Percentiles rank a stretch among this genome's conserved stretches.
Conservation (phyloP, 177 flowering plant genomes). For the Telopea speciosissima region DNA sequence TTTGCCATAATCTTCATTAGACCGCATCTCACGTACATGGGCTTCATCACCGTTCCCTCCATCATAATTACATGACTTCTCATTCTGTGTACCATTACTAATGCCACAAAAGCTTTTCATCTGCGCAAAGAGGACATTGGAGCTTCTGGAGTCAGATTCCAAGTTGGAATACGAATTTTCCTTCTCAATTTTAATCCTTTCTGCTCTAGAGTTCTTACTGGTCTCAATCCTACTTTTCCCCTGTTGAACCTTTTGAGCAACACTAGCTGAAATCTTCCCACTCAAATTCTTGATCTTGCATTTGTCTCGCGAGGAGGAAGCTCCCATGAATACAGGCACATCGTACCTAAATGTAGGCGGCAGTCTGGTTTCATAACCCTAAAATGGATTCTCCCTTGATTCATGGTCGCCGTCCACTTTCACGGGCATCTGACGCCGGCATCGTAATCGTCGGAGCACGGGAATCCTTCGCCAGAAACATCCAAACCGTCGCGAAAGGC, state of each 20-base stretch:
- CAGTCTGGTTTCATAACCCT: no score
- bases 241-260: conserved; percentile 30
- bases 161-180: conserved; percentile 70
- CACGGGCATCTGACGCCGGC: no score
- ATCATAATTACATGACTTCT: conserved; percentile 30
- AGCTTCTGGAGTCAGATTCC: conserved; percentile 81
- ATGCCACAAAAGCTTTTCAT: conserved; percentile 22
- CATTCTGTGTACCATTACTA: conserved; percentile 37
- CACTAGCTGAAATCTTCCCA: conserved; percentile 29
- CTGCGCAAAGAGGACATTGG: conserved; percentile 47
- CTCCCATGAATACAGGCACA: conserved; percentile 11
- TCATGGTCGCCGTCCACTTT: no score
- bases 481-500: no score
- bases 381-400: no score
- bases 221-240: conserved; percentile 40
- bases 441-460: no score
- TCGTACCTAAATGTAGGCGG: conserved; percentile 37
- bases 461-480: no score
- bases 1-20: conserved; percentile 23
- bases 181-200: conserved; percentile 46
- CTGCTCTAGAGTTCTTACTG: conserved; percentile 66
- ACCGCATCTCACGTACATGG: conserved; percentile 27
- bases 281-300: conserved; percentile 28
- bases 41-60: conserved; percentile 48
- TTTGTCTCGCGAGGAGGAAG: conserved; percentile 29